Conservation (phyloP, 371 early-diverging fungal genomes). For the Capillidium heterosporum region DNA sequence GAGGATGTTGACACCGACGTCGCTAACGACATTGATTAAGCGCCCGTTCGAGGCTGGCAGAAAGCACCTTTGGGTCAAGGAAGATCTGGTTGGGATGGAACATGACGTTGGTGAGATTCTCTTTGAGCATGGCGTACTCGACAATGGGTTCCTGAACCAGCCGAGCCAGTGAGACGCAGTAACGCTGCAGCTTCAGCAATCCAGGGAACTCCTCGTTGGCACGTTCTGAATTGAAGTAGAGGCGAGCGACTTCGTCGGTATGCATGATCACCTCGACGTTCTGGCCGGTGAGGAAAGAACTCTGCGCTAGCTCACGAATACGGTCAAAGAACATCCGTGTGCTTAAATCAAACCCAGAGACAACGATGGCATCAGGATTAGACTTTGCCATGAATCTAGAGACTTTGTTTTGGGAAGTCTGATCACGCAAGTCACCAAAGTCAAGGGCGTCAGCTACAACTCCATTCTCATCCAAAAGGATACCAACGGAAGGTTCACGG, state of each 20-base stretch:
- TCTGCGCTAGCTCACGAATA: constrained; percentile 32
- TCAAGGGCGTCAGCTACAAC: constrained; percentile 38
- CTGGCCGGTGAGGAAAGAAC: constrained; percentile 15
- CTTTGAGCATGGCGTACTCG: constrained; percentile 68
- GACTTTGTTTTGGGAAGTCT: constrained; percentile 26
- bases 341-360: constrained; percentile 58
- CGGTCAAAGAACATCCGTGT: constrained; percentile 52
- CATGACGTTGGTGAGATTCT: constrained; percentile 40
- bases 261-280: constrained; percentile 23
- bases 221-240: constrained; percentile 58
- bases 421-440: constrained; percentile 38
- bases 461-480: constrained; percentile 61
- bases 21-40: constrained; percentile 73
- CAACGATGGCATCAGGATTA: constrained; percentile 58
- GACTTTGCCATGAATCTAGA: constrained; percentile 35
- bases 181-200: constrained; percentile 48
- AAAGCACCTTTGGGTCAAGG: constrained; percentile 38
- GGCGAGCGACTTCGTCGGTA: constrained; percentile 73
- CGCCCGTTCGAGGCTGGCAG: constrained; percentile 57
- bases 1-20: constrained; percentile 80
- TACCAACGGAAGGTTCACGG: constrained; percentile 47
- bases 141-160: constrained; percentile 65
- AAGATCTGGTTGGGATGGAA: constrained; percentile 63
- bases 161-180: constrained; percentile 76
- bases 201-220: constrained; percentile 55